Evolutionary conservation across 208 protist species (phyloP).

Genomic region (Phytomonas francai): DNA sequence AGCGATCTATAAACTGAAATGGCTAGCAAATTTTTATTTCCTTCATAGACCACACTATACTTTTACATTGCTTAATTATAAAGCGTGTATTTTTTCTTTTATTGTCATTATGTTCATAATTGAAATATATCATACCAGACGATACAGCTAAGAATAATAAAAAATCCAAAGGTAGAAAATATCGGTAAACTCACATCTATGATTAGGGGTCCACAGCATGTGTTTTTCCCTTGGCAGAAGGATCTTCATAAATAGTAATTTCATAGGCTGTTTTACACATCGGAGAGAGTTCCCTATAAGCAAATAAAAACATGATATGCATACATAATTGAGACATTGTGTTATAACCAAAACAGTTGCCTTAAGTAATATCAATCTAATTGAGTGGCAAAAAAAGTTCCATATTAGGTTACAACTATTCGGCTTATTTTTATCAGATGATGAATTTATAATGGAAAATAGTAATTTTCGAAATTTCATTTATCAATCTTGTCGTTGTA

Average conservation of each 20-base stretch:
- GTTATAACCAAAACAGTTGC: not conserved
- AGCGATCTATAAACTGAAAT: conserved; percentile 1
- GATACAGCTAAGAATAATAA: not conserved
- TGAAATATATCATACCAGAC: not conserved
- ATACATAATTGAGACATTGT: not conserved
- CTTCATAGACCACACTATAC: not conserved
- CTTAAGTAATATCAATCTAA: not conserved
- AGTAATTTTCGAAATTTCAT: not conserved
- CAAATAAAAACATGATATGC: not conserved
- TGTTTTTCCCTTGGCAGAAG: too few relatives aligned
- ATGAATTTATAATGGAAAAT: conserved; percentile 2
- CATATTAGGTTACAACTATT: too few relatives aligned
- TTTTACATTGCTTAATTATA: not conserved
- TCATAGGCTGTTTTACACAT: not conserved
- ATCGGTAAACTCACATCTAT: not conserved
- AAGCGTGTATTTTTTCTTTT: not conserved
- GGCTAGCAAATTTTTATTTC: not conserved
- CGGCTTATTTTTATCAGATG: not conserved
- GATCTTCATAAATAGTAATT: not conserved
- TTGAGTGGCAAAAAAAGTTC: not conserved
- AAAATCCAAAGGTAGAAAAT: not conserved
- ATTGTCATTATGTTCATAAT: conserved; percentile 1
- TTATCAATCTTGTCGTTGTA: not conserved
- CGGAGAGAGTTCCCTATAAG: not conserved
- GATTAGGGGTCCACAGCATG: too few relatives aligned